Evolutionary conservation across 192 early-diverging fungal genomes (phyloP).

Genomic region (Pilobolus umbonatus): DNA sequence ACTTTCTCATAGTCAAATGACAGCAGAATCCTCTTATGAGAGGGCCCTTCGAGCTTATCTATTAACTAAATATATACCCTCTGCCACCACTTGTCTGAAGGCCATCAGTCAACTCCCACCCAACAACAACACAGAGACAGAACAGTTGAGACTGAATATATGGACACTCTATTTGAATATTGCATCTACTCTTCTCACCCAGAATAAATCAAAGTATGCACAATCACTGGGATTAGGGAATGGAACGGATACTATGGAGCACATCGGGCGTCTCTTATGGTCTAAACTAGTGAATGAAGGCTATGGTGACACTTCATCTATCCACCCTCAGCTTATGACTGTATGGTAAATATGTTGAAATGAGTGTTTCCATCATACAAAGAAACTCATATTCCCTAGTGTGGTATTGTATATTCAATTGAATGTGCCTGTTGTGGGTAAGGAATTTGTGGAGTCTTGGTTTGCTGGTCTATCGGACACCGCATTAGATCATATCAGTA

Average conservation of each 20-base stretch:
- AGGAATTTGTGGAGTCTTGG: conserved; percentile 34
- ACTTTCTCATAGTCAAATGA: not conserved
- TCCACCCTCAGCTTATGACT: conserved; percentile 16
- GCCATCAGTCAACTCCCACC: conserved; percentile 8
- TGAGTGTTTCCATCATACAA: not conserved
- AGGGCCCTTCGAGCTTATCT: conserved; percentile 28
- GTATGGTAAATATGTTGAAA: conserved; percentile 15
- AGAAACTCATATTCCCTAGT: conserved; percentile 1
- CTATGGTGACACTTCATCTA: not conserved
- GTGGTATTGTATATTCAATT: conserved; percentile 9
- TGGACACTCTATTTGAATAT: conserved; percentile 21
- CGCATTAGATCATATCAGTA: conserved; percentile 7
- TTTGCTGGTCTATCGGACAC: conserved; percentile 24
- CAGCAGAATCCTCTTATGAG: conserved; percentile 10
- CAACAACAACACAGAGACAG: not conserved
- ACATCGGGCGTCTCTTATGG: not conserved
- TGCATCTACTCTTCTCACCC: conserved; percentile 3
- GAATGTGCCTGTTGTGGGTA: conserved; percentile 16
- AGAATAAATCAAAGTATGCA: no score
- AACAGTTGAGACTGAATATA: conserved; percentile 5
- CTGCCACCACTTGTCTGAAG: conserved; percentile 22
- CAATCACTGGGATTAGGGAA: not conserved
- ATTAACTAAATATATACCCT: conserved; percentile 24
- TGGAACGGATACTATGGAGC: not conserved
- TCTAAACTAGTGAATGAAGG: conserved; percentile 1